Evolutionary conservation across 2,329 filamentous ascomycete genomes (phyloP), one percentile per base, ranked within the genome.

Genomic region (Ophiostoma pallidulum): DNA sequence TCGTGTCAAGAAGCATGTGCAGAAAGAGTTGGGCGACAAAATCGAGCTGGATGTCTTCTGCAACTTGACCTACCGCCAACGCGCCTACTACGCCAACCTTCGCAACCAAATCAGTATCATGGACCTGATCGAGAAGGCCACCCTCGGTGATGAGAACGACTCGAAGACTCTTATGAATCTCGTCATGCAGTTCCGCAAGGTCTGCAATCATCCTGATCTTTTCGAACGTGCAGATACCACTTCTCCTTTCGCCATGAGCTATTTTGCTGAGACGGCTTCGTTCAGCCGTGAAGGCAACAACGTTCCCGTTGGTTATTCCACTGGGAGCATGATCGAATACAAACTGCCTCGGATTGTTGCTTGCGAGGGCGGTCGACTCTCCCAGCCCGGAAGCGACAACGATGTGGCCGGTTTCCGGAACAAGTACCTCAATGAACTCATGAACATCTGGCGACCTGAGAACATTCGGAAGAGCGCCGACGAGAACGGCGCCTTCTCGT

Each of bases 121-220:
- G 81, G 92, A 98, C 62, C 80, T 98, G 16, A 94, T 98, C 47
- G 92, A 98, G 66, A 97, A 96, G 74, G 89, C 88, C 2, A 91
- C 91, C 2, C 77, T 92, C 57, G 92, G 92, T 31, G 90, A 96
- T 58, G 92, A 97, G 42, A 83, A 91, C 58, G 92, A 97, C 62
- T 94, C 87, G 31, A 90, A 91, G 35, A 97, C 91, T 1, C 69
- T 98, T 59, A 97, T 98, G 92, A 98, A 98, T 66, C 73, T 98
- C 55, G 92, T 98, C 54, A 98, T 98, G 92, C 92, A 98, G 67
- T 98, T 98, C 77, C 81, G 92, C 58, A 98, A 98, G 69, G 92
- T 98, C 49, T 98, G 92, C 71, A 98, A 98, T 61, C 92, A 98
- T 62, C 92, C 92, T 0, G 92, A 98, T 66, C 68, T 98, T 29